Conservation (phyloP, 2,329 filamentous ascomycete species). For the Claviceps maximensis region DNA sequence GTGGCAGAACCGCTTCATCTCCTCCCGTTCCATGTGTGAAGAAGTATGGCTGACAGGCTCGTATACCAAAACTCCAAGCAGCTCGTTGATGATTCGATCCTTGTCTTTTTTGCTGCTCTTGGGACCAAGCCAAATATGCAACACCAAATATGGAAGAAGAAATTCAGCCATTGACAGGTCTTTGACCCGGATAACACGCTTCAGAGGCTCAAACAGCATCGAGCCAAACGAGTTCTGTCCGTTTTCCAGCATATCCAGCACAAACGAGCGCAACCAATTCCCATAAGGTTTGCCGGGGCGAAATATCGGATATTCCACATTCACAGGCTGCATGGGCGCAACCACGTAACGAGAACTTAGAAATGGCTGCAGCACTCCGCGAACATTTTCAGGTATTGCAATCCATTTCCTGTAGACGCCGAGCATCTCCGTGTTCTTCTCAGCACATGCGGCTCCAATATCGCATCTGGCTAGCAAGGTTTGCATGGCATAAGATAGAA, state of each 20-base stretch:
- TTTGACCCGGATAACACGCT: constrained; percentile 71
- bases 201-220: constrained; percentile 68
- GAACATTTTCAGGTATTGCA: constrained; percentile 59
- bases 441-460: constrained; percentile 44
- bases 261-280: constrained; percentile 70
- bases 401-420: constrained; percentile 64
- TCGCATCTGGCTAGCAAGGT: constrained; percentile 69
- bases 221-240: constrained; percentile 61
- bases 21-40: constrained; percentile 52
- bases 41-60: constrained; percentile 35
- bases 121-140: constrained; percentile 71
- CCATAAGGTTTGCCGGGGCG: constrained; percentile 53
- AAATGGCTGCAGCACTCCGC: constrained; percentile 79
- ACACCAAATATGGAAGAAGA: constrained; percentile 70
- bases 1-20: constrained; percentile 76
- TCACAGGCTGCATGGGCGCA: constrained; percentile 42
- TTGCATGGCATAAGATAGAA: constrained; percentile 90
- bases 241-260: constrained; percentile 69
- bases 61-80: constrained; percentile 60
- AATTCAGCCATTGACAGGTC: constrained; percentile 81
- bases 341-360: constrained; percentile 72
- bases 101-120: constrained; percentile 45
- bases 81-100: constrained; percentile 54
- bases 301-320: constrained; percentile 67
- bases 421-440: constrained; percentile 23